Evolutionary conservation across 2,329 filamentous ascomycete genomes (phyloP).

Genomic region (Botryotinia convoluta): DNA sequence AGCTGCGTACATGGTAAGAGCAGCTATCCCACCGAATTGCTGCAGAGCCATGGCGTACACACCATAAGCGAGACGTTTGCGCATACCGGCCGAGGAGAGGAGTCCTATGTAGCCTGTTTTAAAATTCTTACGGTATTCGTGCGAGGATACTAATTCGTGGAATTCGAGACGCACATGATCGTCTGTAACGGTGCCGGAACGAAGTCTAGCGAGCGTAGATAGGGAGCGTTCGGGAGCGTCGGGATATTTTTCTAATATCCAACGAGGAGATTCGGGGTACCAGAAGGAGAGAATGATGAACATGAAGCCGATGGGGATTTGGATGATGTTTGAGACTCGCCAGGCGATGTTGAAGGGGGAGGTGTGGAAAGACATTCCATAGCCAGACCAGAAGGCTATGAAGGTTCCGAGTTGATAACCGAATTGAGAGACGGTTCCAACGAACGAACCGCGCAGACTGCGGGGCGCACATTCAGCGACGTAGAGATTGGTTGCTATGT

Average conservation of each 20-base stretch:
- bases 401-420: slow-evolving; percentile 46
- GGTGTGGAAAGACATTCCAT: slow-evolving; percentile 45
- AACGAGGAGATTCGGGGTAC: slow-evolving; percentile 66
- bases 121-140: slow-evolving; percentile 64
- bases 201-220: slow-evolving; percentile 54
- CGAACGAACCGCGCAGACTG: slow-evolving; percentile 42
- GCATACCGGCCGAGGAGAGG: slow-evolving; percentile 66
- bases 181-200: slow-evolving; percentile 62
- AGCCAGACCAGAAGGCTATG: slow-evolving; percentile 46
- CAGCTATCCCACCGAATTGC: slow-evolving; percentile 70
- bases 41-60: slow-evolving; percentile 68
- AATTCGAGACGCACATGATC: slow-evolving; percentile 65
- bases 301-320: slow-evolving; percentile 45
- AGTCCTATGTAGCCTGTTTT: slow-evolving; percentile 59
- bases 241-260: slow-evolving; percentile 58
- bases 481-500: slow-evolving; percentile 45
- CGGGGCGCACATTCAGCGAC: slow-evolving; percentile 45
- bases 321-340: slow-evolving; percentile 44
- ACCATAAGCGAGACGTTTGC: slow-evolving; percentile 64
- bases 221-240: slow-evolving; percentile 60
- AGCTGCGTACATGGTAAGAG: slow-evolving; percentile 68
- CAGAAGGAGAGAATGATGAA: slow-evolving; percentile 58
- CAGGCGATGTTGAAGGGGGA: slow-evolving; percentile 45
- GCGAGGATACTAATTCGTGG: slow-evolving; percentile 66
- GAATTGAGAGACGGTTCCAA: slow-evolving; percentile 44